phyloP scores from a whole-genome alignment of 78 protist genomes.

The Polysphondylium violaceum region DNA sequence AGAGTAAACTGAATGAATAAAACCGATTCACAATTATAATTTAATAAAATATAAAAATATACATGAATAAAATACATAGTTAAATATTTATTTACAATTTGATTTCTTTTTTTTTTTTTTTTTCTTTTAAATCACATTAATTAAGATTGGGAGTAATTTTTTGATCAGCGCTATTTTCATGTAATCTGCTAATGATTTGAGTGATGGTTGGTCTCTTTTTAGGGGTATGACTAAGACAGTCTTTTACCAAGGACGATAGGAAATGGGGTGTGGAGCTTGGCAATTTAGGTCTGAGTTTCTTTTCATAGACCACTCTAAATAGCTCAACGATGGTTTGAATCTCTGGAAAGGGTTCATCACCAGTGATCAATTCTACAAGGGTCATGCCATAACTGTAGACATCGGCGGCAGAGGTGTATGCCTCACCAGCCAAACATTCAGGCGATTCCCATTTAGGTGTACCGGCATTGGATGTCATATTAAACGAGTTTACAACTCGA shows the following conservation, averaged over 20 bases:
- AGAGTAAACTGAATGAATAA: no score
- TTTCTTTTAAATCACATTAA: no score
- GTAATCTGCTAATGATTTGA: conserved; percentile 19
- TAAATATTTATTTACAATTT: no score
- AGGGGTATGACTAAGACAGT: conserved; percentile 39
- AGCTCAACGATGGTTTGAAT: conserved; percentile 63
- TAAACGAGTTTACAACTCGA: conserved; percentile 19
- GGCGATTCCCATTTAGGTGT: conserved; percentile 81
- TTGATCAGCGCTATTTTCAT: not conserved
- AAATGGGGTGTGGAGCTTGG: conserved; percentile 5
- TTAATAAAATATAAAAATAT: no score
- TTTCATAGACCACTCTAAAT: conserved; percentile 48
- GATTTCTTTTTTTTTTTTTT: no score
- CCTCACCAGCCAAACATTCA: conserved; percentile 62
- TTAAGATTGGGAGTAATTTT: not conserved
- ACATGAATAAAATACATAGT: no score
- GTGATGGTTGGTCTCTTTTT: conserved; percentile 73
- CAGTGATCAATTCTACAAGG: conserved; percentile 51
- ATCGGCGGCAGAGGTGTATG: conserved; percentile 54
- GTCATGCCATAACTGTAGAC: conserved; percentile 69
- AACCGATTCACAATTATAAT: no score
- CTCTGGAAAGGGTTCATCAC: conserved; percentile 60
- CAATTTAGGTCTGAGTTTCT: conserved; percentile 56
- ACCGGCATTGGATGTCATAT: conserved; percentile 72
- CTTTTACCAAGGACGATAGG: conserved; percentile 37